Evolutionary conservation across 768 basidiomycete genomes (phyloP).

Genomic region (Tricholoma flavovirens): DNA sequence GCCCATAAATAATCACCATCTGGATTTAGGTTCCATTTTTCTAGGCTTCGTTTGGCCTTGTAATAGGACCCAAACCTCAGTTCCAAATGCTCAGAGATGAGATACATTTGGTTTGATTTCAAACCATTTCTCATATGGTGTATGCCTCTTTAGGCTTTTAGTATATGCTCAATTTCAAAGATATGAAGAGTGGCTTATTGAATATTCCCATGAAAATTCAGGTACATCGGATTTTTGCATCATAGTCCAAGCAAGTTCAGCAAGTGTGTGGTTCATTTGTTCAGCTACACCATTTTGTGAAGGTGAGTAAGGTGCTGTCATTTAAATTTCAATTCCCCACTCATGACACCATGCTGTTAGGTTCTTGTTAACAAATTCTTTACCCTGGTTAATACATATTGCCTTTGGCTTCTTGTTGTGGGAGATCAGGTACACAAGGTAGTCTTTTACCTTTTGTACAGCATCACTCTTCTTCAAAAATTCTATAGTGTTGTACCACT

Average conservation of each 20-base stretch:
- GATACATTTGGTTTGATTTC: no score
- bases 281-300: conserved; percentile 31
- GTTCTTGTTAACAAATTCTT: neutral
- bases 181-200: neutral
- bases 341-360: neutral
- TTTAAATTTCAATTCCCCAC: conserved; percentile 21
- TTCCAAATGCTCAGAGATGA: no score
- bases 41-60: no score
- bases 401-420: neutral
- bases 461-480: neutral
- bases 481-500: neutral
- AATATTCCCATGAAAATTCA: neutral
- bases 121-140: no score
- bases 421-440: neutral
- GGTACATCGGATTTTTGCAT: neutral
- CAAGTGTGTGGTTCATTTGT: conserved; percentile 21
- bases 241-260: neutral
- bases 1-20: no score
- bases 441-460: conserved; percentile 1
- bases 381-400: neutral
- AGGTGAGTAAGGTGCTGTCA: conserved; percentile 24
- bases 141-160: neutral
- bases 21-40: no score
- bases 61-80: no score
- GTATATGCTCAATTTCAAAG: neutral